phyloP scores from a whole-genome alignment of 768 basidiomycete species.

The Glaciozyma martinii region DNA sequence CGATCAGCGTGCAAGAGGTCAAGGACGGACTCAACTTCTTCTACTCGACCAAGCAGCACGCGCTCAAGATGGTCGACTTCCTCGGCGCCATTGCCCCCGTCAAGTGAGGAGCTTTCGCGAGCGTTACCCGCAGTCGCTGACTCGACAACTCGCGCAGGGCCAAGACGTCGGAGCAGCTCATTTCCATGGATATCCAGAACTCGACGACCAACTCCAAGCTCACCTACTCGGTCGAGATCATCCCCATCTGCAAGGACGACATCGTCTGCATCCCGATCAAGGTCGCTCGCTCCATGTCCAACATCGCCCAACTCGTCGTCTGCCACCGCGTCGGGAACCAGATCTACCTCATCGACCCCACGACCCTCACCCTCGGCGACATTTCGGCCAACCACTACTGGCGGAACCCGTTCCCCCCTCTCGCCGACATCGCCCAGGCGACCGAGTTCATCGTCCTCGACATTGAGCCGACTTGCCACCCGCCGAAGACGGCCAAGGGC shows the following conservation, averaged over 20 bases:
- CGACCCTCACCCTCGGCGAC: conserved; percentile 74
- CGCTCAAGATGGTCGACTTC: conserved; percentile 95
- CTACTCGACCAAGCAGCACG: conserved; percentile 80
- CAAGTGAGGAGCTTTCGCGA: conserved; percentile 51
- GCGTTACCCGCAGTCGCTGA: background rate
- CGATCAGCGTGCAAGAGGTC: conserved; percentile 83
- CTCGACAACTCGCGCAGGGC: conserved; percentile 48
- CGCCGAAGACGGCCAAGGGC: conserved; percentile 38
- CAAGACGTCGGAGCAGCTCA: conserved; percentile 86
- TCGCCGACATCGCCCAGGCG: conserved; percentile 73
- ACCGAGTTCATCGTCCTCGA: conserved; percentile 93
- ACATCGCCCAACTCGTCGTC: conserved; percentile 76
- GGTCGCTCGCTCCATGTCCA: conserved; percentile 69
- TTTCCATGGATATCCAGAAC: conserved; percentile 85
- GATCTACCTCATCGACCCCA: conserved; percentile 79
- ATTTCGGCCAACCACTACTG: conserved; percentile 71
- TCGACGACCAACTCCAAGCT: conserved; percentile 93
- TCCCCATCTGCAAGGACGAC: conserved; percentile 96
- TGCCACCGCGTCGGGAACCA: conserved; percentile 89
- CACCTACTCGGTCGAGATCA: conserved; percentile 94
- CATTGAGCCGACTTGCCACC: conserved; percentile 61
- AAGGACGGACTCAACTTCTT: conserved; percentile 95
- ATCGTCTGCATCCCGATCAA: conserved; percentile 79
- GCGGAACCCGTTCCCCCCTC: conserved; percentile 78
- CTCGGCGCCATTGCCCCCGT: conserved; percentile 76